Percentiles rank a stretch among this genome's conserved stretches.
phyloP scores from a whole-genome alignment of 345 rosid genomes.

The Arabidopsis thaliana region TAIR10.1 NC_003071.7:12844501-12845000 shows the following conservation, averaged over 20 bases:
- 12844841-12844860: slow-evolving; percentile 4
- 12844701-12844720: slow-evolving; percentile 71
- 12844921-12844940: not conserved
- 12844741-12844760: slow-evolving; percentile 74
- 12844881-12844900: not conserved
- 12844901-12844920: not conserved
- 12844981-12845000: not conserved
- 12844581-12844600: slow-evolving; percentile 81
- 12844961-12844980: not conserved
- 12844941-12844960: not conserved
- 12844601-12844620: slow-evolving; percentile 69
- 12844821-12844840: not conserved
- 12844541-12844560: slow-evolving; percentile 53
- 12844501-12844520: slow-evolving; percentile 77
- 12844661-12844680: slow-evolving; percentile 67
- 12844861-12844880: not conserved
- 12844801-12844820: slow-evolving; percentile 27
- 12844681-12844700: slow-evolving; percentile 63
- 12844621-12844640: slow-evolving; percentile 73
- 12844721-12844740: slow-evolving; percentile 50
- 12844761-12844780: slow-evolving; percentile 75
- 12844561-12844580: slow-evolving; percentile 69
- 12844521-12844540: slow-evolving; percentile 61
- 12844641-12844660: slow-evolving; percentile 55
- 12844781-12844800: slow-evolving; percentile 68